Conservation (phyloP, 768 basidiomycete species). For the Lepiota subincarnata region DNA sequence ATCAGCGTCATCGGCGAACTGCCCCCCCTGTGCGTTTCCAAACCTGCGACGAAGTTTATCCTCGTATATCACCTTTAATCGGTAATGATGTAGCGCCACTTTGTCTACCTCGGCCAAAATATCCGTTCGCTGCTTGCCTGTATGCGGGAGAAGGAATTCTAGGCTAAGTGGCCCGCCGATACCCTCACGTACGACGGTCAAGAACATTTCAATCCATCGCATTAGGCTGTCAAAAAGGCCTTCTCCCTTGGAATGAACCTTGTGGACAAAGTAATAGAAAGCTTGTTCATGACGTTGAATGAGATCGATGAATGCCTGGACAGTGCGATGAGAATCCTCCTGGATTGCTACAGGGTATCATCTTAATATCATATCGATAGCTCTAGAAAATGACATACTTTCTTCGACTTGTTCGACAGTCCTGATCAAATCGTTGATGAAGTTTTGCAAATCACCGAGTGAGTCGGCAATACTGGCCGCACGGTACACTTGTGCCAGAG, state of each 20-base stretch:
- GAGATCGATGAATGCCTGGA: constrained; percentile 90
- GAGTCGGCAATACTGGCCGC: constrained; percentile 98
- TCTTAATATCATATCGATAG: constrained; percentile 3
- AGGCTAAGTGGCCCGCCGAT: constrained; percentile 72
- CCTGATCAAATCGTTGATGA: constrained; percentile 90
- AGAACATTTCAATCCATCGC: constrained; percentile 95
- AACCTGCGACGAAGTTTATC: constrained; percentile 87
- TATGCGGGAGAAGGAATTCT: constrained; percentile 86
- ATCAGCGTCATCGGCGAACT: constrained; percentile 41
- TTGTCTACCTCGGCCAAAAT: constrained; percentile 86
- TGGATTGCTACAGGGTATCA: constrained; percentile 56
- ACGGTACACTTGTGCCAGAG: constrained; percentile 93
- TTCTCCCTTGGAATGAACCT: constrained; percentile 95
- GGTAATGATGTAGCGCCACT: constrained; percentile 90
- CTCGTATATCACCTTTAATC: constrained; percentile 90
- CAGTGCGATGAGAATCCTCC: constrained; percentile 79
- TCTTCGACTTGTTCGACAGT: constrained; percentile 93
- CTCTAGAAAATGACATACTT: constrained; percentile 44
- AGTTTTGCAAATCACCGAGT: constrained; percentile 84
- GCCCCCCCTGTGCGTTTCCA: constrained; percentile 44
- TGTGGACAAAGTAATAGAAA: constrained; percentile 97
- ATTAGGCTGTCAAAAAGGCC: constrained; percentile 91
- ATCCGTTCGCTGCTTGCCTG: constrained; percentile 66
- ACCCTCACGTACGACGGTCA: constrained; percentile 87
- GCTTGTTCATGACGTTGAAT: constrained; percentile 92